Conservation (phyloP, 257 asterid genomes). For the Penstemon barbatus region DNA sequence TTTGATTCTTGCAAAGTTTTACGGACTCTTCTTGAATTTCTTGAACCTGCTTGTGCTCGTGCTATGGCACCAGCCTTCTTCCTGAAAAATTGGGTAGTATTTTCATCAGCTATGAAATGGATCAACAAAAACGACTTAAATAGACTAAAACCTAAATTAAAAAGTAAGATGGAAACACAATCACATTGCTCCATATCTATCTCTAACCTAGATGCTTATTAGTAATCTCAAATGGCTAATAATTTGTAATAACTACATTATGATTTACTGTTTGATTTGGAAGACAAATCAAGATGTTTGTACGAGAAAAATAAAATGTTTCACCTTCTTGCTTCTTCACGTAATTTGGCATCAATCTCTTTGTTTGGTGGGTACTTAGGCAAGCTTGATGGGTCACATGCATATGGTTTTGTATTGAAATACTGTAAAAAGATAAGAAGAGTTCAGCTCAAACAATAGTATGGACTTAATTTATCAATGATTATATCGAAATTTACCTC, state of each 20-base stretch:
- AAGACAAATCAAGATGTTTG: slow-evolving; percentile 5
- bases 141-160: background rate
- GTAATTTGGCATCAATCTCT: slow-evolving; percentile 91
- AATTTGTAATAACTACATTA: background rate
- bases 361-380: slow-evolving; percentile 89
- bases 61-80: slow-evolving; percentile 44
- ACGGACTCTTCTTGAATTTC: slow-evolving; percentile 57
- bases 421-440: slow-evolving; percentile 44
- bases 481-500: slow-evolving; percentile 44
- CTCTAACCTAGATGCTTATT: background rate
- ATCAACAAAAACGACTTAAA: background rate
- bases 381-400: slow-evolving; percentile 81
- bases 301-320: background rate
- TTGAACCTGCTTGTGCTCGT: slow-evolving; percentile 42
- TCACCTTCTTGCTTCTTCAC: slow-evolving; percentile 75
- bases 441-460: slow-evolving; percentile 1
- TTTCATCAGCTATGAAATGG: slow-evolving; percentile 10
- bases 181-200: background rate
- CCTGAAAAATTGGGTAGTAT: slow-evolving; percentile 40
- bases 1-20: slow-evolving; percentile 56
- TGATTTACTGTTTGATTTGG: background rate
- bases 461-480: background rate
- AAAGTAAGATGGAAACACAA: background rate
- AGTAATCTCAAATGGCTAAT: background rate
- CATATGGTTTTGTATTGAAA: slow-evolving; percentile 65